These are phyloP conservation scores for Sugiyamaella japonica DNA, from an alignment of 1,139 yeast genomes.

Conservation along the genomic window DNA sequence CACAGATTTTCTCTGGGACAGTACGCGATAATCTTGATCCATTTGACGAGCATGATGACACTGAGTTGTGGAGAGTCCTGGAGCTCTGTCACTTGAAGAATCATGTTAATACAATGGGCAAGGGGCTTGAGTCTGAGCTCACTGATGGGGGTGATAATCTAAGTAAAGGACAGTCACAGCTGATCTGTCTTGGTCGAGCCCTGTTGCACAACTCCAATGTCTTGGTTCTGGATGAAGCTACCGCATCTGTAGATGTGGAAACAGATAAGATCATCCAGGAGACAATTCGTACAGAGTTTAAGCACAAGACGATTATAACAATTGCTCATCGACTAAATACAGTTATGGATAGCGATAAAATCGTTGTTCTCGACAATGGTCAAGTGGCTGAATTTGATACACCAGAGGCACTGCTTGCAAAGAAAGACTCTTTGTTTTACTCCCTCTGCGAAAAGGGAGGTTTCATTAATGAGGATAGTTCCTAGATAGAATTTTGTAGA, in stretches of 20 bases:
- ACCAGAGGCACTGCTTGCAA: constrained; percentile 52
- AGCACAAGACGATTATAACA: constrained; percentile 66
- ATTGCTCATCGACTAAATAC: constrained; percentile 84
- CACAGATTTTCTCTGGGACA: constrained; percentile 64
- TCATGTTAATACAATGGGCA: constrained; percentile 47
- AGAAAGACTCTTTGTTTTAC: constrained; percentile 52
- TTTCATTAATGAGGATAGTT: constrained; percentile 18
- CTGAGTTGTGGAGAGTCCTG: constrained; percentile 61
- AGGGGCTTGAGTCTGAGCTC: constrained; percentile 39
- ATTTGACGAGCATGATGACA: constrained; percentile 49
- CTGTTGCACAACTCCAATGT: constrained; percentile 61
- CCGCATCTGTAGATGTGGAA: constrained; percentile 79
- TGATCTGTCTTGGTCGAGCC: constrained; percentile 72
- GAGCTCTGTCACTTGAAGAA: constrained; percentile 71
- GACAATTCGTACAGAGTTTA: constrained; percentile 64
- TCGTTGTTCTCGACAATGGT: constrained; percentile 67
- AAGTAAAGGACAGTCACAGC: constrained; percentile 74
- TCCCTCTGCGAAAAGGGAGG: constrained; percentile 67
- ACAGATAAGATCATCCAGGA: constrained; percentile 75
- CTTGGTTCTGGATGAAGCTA: constrained; percentile 74
- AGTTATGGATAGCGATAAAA: constrained; percentile 72
- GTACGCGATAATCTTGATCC: constrained; percentile 68
- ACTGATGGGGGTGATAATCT: constrained; percentile 61
- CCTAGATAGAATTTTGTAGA: neutral
- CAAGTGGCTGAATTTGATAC: constrained; percentile 66